Base-by-base conservation (phyloP, 2,329 filamentous ascomycete species). In the Phoma herbarum region DNA sequence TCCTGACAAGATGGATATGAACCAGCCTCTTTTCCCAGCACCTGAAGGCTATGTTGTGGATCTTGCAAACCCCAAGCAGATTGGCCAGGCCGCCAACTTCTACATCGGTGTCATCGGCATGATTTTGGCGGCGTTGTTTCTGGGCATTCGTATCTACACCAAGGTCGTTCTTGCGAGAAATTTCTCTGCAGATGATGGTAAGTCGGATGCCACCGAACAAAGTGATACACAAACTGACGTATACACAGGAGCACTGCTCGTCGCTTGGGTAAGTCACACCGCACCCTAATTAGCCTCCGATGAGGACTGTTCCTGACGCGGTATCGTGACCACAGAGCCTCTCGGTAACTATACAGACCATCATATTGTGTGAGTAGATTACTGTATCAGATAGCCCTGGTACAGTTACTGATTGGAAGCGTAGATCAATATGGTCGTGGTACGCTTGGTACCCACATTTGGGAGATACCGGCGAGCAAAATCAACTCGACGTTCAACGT, bases 121-220 rank as follows among this genome's bases (percentile, higher is more conserved):
- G 47, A 47, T 65, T n/a, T 7, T 72, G 6, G 47, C 67, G 1
- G 25, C 69, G 9, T 11, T 70, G 0, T 69, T 74, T 43, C 43
- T 74, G 18, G 23, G 59, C 3, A 63, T 71, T 43, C 62, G 71
- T 11, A 41, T 74, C 16, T 74, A 73, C 44, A 65, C 66, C 1
- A 74, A 74, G 48, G 22, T 61, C 1, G 14, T 60, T 8, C 51
- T 74, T 3, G 63, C 62, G 4, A 62, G 62, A 16, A 61, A 53
- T 3, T 56, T 75, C 14, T 57, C 63, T 16, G n/a, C 66, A n/a
- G 71, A 74, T 44, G 70, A 74, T 60, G 58, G 71, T 72, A 50
- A 26, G 68, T 59, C 33, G n/a, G 20, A 11, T n/a, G n/a, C n/a
- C n/a, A 20, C 2, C 5, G 16, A 12, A 12, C 12, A 20, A 3